These are phyloP conservation scores for Pholiota adiposa DNA, from an alignment of 1,284 basidiomycete species.

Conservation along the genomic window DNA sequence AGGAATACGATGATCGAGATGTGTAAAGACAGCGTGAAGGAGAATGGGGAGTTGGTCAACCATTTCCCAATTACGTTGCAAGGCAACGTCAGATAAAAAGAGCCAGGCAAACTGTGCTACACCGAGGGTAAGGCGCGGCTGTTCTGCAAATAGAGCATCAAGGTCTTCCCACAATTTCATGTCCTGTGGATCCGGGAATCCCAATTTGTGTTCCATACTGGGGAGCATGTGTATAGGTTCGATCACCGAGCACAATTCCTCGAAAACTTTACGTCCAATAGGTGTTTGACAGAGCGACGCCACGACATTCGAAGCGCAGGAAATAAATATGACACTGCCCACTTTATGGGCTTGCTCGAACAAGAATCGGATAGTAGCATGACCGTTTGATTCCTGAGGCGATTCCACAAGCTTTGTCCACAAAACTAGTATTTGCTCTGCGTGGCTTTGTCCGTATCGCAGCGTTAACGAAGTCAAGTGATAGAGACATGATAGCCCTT, in stretches of 20 bases:
- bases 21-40: conserved; percentile 83
- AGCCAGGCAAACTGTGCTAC: conserved; percentile 89
- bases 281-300: conserved; percentile 84
- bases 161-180: conserved; percentile 77
- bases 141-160: conserved; percentile 69
- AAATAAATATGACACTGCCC: conserved; percentile 78
- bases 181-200: conserved; percentile 71
- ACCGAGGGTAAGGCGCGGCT: conserved; percentile 70
- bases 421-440: conserved; percentile 84
- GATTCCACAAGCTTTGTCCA: conserved; percentile 80
- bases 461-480: conserved; percentile 87
- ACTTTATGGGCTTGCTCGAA: conserved; percentile 89
- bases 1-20: conserved; percentile 78
- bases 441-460: conserved; percentile 76
- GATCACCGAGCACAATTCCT: conserved; percentile 84
- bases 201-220: conserved; percentile 70
- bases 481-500: conserved; percentile 74
- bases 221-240: conserved; percentile 86
- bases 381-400: conserved; percentile 75
- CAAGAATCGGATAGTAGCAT: conserved; percentile 82
- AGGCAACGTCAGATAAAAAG: conserved; percentile 82
- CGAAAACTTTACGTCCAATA: conserved; percentile 77
- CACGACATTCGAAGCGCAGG: conserved; percentile 82
- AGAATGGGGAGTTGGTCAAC: conserved; percentile 73
- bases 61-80: conserved; percentile 81